phyloP scores from a whole-genome alignment of 257 asterid genomes.

The Verbascum thapsus region DNA sequence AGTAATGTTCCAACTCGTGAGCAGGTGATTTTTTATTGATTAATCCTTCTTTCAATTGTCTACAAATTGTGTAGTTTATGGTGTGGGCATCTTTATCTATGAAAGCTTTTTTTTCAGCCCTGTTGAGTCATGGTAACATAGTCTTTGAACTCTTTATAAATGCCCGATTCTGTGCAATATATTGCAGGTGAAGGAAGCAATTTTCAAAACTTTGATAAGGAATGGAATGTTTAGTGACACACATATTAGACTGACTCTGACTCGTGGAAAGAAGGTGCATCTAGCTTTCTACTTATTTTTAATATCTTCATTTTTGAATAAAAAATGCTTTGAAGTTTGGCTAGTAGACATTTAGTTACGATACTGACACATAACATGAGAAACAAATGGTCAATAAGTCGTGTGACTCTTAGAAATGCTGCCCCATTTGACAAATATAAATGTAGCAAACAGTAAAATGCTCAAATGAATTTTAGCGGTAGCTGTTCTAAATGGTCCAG shows the following conservation, averaged over 20 bases:
- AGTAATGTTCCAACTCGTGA: constrained; percentile 63
- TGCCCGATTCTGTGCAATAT: constrained; percentile 20
- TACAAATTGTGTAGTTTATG: constrained; percentile 15
- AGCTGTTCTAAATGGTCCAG: too few relatives aligned
- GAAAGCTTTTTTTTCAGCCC: not conserved
- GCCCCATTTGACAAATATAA: not conserved
- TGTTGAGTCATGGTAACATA: not conserved
- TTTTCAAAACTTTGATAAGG: constrained; percentile 73
- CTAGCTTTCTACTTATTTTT: not conserved
- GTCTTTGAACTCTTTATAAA: constrained; percentile 3
- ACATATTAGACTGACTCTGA: constrained; percentile 82
- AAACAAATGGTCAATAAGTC: constrained; percentile 11
- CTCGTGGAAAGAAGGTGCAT: constrained; percentile 92
- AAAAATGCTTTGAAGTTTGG: constrained; percentile 8
- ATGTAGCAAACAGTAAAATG: too few relatives aligned
- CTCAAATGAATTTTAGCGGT: too few relatives aligned
- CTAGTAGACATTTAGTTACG: constrained; percentile 11
- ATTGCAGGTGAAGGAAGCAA: constrained; percentile 89
- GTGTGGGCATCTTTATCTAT: not conserved
- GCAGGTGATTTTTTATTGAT: constrained; percentile 47
- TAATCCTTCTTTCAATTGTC: not conserved
- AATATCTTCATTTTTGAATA: not conserved
- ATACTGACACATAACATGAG: constrained; percentile 14
- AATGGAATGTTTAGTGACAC: constrained; percentile 84
- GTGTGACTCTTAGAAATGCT: constrained; percentile 15